A percentile compares a stretch with the other conserved stretches of the same genome.
Conservation (phyloP, 305 asterid species). For the Fraxinus platypoda region DNA sequence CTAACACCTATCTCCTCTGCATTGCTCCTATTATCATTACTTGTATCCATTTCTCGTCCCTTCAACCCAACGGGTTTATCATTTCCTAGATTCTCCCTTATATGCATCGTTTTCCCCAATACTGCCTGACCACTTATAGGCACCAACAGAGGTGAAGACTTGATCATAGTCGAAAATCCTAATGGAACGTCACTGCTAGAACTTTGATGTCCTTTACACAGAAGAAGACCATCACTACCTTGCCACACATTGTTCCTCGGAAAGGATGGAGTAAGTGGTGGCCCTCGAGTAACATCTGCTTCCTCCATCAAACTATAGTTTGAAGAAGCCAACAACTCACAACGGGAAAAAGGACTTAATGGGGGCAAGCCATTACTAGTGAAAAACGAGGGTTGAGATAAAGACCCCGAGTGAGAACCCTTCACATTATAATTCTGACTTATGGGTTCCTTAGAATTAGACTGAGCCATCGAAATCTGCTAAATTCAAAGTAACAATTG, state of each 20-base stretch:
- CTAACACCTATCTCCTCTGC: neutral
- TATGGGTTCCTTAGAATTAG: neutral
- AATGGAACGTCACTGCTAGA: neutral
- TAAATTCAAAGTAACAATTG: neutral
- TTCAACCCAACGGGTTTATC: neutral
- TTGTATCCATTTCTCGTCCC: neutral
- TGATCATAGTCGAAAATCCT: neutral
- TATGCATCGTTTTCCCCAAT: neutral
- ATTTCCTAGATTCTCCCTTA: neutral
- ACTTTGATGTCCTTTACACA: neutral
- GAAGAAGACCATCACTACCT: neutral
- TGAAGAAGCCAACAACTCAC: neutral
- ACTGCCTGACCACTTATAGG: neutral
- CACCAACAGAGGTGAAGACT: neutral
- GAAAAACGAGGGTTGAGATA: neutral
- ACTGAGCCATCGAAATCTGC: neutral
- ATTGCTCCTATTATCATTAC: neutral
- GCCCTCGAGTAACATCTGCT: neutral
- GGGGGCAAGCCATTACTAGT: neutral
- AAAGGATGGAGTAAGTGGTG: neutral
- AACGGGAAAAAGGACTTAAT: neutral
- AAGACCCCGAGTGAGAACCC: neutral
- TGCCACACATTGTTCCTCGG: neutral
- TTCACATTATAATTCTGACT: neutral
- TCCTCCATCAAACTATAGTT: neutral